phyloP scores from a whole-genome alignment of 164 flowering plant genomes.

The Chimonanthus praecox region DNA sequence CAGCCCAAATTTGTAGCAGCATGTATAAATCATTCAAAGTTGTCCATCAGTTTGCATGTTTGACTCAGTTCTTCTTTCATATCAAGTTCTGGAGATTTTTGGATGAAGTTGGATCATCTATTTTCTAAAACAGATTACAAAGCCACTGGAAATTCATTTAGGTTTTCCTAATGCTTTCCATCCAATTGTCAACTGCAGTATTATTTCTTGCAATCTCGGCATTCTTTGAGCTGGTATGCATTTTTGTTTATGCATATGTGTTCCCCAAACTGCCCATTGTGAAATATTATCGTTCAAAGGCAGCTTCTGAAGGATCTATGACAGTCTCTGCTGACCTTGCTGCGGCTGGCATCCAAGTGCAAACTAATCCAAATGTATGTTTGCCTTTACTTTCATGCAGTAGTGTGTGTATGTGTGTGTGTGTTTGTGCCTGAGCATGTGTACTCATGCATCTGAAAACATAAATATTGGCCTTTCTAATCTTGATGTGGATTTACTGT shows the following conservation, averaged over 20 bases:
- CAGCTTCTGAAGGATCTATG: slow-evolving; percentile 75
- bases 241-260: slow-evolving; percentile 53
- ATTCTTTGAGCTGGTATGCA: slow-evolving; percentile 51
- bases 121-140: background rate
- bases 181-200: slow-evolving; percentile 36
- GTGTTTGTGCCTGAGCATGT: no score
- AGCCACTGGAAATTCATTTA: background rate
- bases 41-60: background rate
- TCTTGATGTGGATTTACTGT: slow-evolving; percentile 5
- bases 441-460: no score
- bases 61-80: background rate
- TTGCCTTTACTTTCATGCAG: background rate
- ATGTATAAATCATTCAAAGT: background rate
- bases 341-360: slow-evolving; percentile 52
- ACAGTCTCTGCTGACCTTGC: slow-evolving; percentile 79
- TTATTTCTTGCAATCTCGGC: slow-evolving; percentile 52
- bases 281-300: slow-evolving; percentile 67
- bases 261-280: slow-evolving; percentile 68
- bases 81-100: background rate
- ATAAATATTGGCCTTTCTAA: background rate
- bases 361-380: slow-evolving; percentile 13
- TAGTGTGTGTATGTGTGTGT: no score
- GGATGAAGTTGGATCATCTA: background rate
- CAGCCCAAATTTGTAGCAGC: background rate
- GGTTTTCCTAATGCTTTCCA: background rate